Percentiles rank a stretch among this genome's conserved stretches.
Evolutionary conservation across 2,329 filamentous ascomycete genomes (phyloP).

Genomic region (Apiospora hydei): DNA sequence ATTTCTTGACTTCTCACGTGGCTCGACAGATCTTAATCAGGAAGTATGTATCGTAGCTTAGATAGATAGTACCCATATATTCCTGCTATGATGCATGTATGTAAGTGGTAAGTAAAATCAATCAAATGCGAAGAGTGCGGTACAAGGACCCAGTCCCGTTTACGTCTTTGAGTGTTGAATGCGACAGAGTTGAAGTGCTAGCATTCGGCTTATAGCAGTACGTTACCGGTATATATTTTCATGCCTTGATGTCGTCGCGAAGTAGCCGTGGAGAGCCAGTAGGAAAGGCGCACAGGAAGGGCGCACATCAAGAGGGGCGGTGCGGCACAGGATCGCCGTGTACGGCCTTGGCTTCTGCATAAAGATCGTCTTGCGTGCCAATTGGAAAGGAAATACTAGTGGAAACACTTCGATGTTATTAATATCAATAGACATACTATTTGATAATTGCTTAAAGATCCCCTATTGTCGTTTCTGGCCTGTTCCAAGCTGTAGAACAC

Average conservation of each 20-base stretch:
- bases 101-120: no score
- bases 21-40: background rate
- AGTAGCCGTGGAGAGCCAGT: background rate
- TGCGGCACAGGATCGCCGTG: background rate
- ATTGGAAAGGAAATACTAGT: background rate
- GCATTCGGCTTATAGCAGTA: no score
- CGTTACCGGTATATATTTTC: background rate
- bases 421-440: background rate
- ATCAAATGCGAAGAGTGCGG: no score
- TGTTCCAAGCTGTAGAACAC: background rate
- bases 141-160: no score
- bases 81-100: no score
- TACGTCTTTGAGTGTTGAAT: no score
- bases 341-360: slow-evolving; percentile 1
- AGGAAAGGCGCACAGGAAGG: background rate
- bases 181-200: no score
- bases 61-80: no score
- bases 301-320: background rate
- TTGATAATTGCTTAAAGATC: background rate
- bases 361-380: slow-evolving; percentile 1
- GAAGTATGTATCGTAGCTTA: background rate
- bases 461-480: background rate
- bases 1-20: background rate
- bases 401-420: background rate
- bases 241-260: background rate